Evolutionary conservation across 2,329 filamentous ascomycete genomes (phyloP).

Genomic region (Lasiodiplodia citricola): DNA sequence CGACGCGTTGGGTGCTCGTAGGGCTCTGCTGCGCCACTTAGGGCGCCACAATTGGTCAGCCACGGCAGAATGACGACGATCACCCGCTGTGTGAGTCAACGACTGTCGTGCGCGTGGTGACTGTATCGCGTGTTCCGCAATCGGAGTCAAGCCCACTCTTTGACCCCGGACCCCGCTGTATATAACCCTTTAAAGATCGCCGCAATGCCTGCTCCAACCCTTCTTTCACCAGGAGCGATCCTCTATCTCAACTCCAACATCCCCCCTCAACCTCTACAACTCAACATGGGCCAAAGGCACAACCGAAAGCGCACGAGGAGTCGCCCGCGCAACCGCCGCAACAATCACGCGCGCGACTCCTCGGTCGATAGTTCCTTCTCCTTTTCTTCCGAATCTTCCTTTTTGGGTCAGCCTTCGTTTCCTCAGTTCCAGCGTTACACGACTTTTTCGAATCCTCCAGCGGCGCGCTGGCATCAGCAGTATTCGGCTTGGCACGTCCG

Average conservation of each 20-base stretch:
- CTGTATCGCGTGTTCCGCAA: conserved; percentile 21
- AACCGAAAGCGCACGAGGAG: conserved; percentile 51
- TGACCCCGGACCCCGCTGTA: conserved; percentile 11
- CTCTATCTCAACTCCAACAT: not conserved
- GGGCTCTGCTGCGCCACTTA: conserved; percentile 11
- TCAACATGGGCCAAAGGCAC: conserved; percentile 49
- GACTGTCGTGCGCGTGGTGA: conserved; percentile 2
- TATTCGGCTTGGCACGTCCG: conserved; percentile 46
- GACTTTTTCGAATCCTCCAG: conserved; percentile 28
- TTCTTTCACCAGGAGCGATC: conserved; percentile 5
- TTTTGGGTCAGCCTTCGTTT: conserved; percentile 40
- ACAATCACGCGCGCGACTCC: conserved; percentile 29
- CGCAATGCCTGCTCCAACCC: not conserved
- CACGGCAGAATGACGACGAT: conserved; percentile 16
- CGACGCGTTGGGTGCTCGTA: conserved; percentile 4
- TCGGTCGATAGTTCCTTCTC: conserved; percentile 14
- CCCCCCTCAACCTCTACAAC: not conserved
- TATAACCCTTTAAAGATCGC: conserved; percentile 1
- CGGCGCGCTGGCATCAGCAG: conserved; percentile 44
- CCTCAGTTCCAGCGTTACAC: conserved; percentile 31
- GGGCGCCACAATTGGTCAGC: conserved; percentile 13
- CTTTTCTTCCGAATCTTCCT: conserved; percentile 34
- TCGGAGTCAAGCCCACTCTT: not conserved
- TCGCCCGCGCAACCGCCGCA: conserved; percentile 47
- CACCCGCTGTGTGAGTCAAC: conserved; percentile 18